Evolutionary conservation across 148 eudicot genomes (phyloP).

Genomic region (Rhododendron griersonianum): DNA sequence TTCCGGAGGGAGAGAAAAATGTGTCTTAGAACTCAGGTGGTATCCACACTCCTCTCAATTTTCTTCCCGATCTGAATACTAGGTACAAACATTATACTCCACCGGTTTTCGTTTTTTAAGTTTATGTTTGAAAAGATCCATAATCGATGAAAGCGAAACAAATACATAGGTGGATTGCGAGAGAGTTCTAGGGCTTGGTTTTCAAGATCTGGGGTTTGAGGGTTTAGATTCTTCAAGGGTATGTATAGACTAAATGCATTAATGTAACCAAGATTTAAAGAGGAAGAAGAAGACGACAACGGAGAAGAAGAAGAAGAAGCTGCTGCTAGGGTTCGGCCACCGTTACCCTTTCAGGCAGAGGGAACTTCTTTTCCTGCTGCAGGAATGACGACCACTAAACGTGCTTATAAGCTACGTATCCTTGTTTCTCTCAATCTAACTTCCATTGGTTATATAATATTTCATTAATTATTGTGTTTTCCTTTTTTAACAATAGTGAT

Average conservation of each 20-base stretch:
- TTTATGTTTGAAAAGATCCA: not conserved
- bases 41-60: not conserved
- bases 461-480: not conserved
- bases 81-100: not conserved
- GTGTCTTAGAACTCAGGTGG: not conserved
- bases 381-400: conserved; percentile 68
- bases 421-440: conserved; percentile 17
- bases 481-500: not conserved
- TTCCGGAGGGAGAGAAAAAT: not conserved
- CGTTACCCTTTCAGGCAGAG: not conserved
- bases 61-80: not conserved
- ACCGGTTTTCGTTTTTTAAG: not conserved
- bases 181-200: not conserved
- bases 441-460: not conserved
- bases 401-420: conserved; percentile 99
- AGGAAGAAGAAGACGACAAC: not conserved
- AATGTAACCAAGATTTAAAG: not conserved
- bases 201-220: conserved; percentile 8
- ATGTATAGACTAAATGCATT: not conserved
- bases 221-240: conserved; percentile 4
- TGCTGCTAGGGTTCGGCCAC: not conserved
- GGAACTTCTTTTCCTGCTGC: not conserved
- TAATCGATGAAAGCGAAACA: not conserved
- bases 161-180: not conserved
- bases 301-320: not conserved